Conservation (phyloP, 371 early-diverging fungal species). For the Umbelopsis sp. region DNA sequence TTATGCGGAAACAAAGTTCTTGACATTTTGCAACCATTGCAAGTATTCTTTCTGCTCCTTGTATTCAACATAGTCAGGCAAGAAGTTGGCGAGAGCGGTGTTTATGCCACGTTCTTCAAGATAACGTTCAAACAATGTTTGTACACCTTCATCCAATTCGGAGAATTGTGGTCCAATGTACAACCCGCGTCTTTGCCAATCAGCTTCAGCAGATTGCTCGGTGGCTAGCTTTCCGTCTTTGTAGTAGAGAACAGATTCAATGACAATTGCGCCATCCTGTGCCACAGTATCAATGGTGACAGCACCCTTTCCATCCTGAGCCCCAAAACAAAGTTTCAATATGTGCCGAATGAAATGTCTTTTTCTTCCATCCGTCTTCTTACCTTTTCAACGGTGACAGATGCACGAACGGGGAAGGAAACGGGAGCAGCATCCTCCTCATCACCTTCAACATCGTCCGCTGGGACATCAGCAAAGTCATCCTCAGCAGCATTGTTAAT, state of each 20-base stretch:
- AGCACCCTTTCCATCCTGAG: conserved; percentile 65
- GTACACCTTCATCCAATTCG: conserved; percentile 82
- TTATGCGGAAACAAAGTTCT: conserved; percentile 63
- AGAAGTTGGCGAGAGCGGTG: conserved; percentile 76
- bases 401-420: conserved; percentile 78
- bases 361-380: too few species aligned
- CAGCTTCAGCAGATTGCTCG: conserved; percentile 81
- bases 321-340: conserved; percentile 21
- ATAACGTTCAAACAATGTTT: conserved; percentile 81
- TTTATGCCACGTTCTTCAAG: conserved; percentile 88
- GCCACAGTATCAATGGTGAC: conserved; percentile 79
- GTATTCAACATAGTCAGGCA: conserved; percentile 85
- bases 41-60: conserved; percentile 94
- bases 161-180: conserved; percentile 93
- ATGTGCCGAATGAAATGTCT: neutral
- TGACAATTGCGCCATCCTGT: conserved; percentile 85
- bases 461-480: conserved; percentile 52
- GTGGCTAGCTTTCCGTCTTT: conserved; percentile 68
- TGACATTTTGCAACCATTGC: conserved; percentile 81
- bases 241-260: conserved; percentile 81
- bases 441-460: conserved; percentile 52
- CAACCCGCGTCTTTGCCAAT: conserved; percentile 88
- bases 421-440: conserved; percentile 56
- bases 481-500: conserved; percentile 69
- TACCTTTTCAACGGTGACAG: conserved; percentile 79